Evolutionary conservation across 306 rosid genomes (phyloP).

Genomic region (Albizia julibrissin): DNA sequence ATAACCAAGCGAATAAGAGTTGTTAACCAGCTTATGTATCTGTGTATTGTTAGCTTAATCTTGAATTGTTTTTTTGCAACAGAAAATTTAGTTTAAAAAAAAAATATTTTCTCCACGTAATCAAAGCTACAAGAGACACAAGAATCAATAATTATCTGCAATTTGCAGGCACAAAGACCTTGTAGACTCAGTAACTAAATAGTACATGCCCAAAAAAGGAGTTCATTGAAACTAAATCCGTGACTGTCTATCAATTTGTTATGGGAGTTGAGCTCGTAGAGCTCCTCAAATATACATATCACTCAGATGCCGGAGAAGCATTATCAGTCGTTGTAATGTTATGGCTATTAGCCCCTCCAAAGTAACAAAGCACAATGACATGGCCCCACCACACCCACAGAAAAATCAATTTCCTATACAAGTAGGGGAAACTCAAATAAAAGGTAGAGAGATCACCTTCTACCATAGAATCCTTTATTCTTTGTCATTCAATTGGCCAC

Average conservation of each 20-base stretch:
- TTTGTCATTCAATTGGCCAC: slow-evolving; percentile 13
- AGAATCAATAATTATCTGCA: background rate
- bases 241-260: background rate
- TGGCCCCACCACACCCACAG: slow-evolving; percentile 30
- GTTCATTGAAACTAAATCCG: background rate
- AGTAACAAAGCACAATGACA: slow-evolving; percentile 34
- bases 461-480: slow-evolving; percentile 39
- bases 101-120: background rate
- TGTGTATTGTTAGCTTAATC: background rate
- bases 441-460: slow-evolving; percentile 39
- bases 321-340: slow-evolving; percentile 15
- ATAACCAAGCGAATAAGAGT: background rate
- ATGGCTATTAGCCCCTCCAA: slow-evolving; percentile 35
- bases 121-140: background rate
- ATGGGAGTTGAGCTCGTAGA: slow-evolving; percentile 10
- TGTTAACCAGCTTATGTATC: background rate
- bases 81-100: background rate
- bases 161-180: background rate
- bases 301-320: slow-evolving; percentile 3
- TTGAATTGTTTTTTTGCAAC: background rate
- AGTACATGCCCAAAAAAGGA: background rate
- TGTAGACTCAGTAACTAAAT: background rate
- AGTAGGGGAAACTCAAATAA: slow-evolving; percentile 25
- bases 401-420: slow-evolving; percentile 60
- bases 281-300: slow-evolving; percentile 20